A percentile compares a stretch with the other conserved stretches of the same genome.
phyloP scores from a whole-genome alignment of 1,139 yeast species.

The Saccharomyces hybrid region DNA sequence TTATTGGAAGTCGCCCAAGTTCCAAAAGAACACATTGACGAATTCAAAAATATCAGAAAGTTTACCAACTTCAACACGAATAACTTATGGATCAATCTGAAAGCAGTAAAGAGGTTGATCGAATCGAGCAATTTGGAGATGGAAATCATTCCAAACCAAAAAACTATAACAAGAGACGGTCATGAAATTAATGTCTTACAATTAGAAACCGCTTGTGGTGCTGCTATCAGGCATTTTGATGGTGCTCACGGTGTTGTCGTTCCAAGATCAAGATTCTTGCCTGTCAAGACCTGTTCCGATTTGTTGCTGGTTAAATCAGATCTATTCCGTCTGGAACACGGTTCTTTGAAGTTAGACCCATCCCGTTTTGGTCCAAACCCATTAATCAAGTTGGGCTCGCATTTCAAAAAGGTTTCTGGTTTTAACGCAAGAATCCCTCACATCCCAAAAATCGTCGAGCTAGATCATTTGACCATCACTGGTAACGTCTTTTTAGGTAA shows the following conservation, averaged over 20 bases:
- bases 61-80: conserved; percentile 97
- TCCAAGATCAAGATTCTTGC: conserved; percentile 95
- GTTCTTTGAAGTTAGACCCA: conserved; percentile 78
- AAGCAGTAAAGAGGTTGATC: conserved; percentile 86
- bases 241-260: conserved; percentile 98
- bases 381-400: conserved; percentile 89
- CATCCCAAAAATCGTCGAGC: conserved; percentile 91
- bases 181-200: conserved; percentile 82
- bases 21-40: conserved; percentile 97
- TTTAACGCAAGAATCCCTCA: conserved; percentile 88
- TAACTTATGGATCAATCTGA: conserved; percentile 93
- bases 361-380: conserved; percentile 90
- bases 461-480: conserved; percentile 94
- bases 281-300: conserved; percentile 96
- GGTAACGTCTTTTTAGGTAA: conserved; percentile 93
- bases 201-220: conserved; percentile 98
- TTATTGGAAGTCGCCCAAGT: conserved; percentile 97
- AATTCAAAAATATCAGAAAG: conserved; percentile 93
- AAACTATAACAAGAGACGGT: conserved; percentile 67
- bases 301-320: conserved; percentile 93
- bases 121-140: conserved; percentile 76
- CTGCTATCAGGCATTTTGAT: conserved; percentile 92
- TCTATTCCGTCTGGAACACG: conserved; percentile 83
- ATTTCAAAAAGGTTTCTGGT: conserved; percentile 88
- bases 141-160: conserved; percentile 93